These are phyloP conservation scores for Rhizophagus clarus DNA, from an alignment of 192 early-diverging fungal species.

Conservation along the genomic window DNA sequence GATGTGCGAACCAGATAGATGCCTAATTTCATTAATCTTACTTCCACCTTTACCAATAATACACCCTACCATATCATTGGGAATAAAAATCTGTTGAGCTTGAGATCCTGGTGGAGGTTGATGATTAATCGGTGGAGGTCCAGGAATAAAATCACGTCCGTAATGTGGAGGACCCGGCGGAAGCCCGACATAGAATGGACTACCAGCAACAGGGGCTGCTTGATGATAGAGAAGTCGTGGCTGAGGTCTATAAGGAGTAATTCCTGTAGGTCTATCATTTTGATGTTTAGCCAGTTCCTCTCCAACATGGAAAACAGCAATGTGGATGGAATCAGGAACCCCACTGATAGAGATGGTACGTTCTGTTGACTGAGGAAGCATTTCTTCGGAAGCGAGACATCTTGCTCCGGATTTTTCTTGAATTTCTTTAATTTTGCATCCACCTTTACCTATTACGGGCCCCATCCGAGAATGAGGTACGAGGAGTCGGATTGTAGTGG, in stretches of 20 bases:
- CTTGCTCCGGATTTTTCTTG: conserved; percentile 87
- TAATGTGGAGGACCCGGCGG: conserved; percentile 43
- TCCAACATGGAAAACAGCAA: conserved; percentile 82
- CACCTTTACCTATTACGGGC: conserved; percentile 87
- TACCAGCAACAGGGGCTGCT: conserved; percentile 18
- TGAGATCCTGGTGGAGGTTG: conserved; percentile 44
- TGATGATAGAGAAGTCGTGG: conserved; percentile 42
- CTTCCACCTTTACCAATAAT: conserved; percentile 94
- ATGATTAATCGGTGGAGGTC: conserved; percentile 31
- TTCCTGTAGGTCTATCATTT: conserved; percentile 60
- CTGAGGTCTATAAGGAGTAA: conserved; percentile 74
- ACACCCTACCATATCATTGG: conserved; percentile 77
- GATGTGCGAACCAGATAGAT: conserved; percentile 80
- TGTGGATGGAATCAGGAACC: conserved; percentile 78
- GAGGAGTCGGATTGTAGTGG: conserved; percentile 78
- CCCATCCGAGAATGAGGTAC: conserved; percentile 88
- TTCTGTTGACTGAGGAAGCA: conserved; percentile 90
- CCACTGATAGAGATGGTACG: conserved; percentile 85
- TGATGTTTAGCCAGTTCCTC: conserved; percentile 72
- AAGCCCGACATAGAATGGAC: conserved; percentile 38
- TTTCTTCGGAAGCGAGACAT: conserved; percentile 83
- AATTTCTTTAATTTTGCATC: conserved; percentile 89
- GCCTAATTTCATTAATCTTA: conserved; percentile 81
- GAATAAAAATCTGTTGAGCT: conserved; percentile 65
- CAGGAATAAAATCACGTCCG: conserved; percentile 46